Base-by-base conservation (phyloP, 345 rosid genomes). In the Pugionium dolabratum region DNA sequence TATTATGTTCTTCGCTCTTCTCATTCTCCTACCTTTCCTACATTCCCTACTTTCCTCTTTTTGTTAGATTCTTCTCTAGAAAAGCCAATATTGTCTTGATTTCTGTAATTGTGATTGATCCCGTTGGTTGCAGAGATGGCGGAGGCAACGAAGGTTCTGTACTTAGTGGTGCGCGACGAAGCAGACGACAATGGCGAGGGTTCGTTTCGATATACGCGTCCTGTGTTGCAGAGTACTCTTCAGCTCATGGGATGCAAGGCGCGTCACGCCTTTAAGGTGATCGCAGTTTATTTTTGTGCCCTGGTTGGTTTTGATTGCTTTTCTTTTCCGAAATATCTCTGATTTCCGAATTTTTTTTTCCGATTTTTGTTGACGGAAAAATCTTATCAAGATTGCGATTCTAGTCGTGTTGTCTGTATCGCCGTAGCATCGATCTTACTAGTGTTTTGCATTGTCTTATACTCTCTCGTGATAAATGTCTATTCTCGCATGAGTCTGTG, bases 171-270 rank as follows among this genome's bases (percentile, higher is more conserved):
- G 77, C 75, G 82, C 52, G 89, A 94, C 30, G 86, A 77, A 2
- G 83, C 61, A 35, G 68, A 41, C n/a, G 85, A 63, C 49, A 58
- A 47, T 47, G 82, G 74, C 7, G 82, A 72, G 47, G 86, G 65
- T 41, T 86, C 91, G 64, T 95, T 91, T 67, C 78, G 95, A 1
- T 95, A 91, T 47, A 84, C 96, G 64, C 96, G 94, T 64, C 75
- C 97, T 44, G 93, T 89, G 54, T 79, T 95, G 79, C 99, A 91
- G 79, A 87, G 96, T 48, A 83, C 98, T 75, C 91, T 95, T 65
- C 99, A 91, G 75, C 90, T 95, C 68, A 95, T 95, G 94, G 99
- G 99, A 51, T 95, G 99, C 79, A 95, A 95, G 51, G 79, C 99
- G 9, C 91, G 99, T 41, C 99, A 95, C 59, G 99, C 98, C 55